These are phyloP conservation scores for Paraphoma sp. DNA, from an alignment of 2,329 filamentous ascomycete species.

Conservation along the genomic window DNA sequence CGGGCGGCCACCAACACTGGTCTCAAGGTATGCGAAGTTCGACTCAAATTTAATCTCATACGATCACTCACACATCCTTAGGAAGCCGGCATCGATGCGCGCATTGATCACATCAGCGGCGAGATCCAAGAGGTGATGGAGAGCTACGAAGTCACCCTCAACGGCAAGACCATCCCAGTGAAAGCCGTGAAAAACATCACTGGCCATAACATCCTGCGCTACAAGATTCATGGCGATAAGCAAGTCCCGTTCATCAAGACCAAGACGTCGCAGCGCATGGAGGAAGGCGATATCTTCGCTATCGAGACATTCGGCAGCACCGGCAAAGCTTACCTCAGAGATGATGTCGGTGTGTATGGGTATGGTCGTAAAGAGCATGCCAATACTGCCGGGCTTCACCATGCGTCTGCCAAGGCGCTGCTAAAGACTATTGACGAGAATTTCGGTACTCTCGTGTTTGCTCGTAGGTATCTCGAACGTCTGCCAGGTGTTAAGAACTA, in stretches of 20 bases:
- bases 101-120: slow-evolving; percentile 82
- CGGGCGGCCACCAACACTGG: slow-evolving; percentile 76
- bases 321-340: slow-evolving; percentile 81
- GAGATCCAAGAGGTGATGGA: slow-evolving; percentile 93
- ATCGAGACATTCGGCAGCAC: slow-evolving; percentile 97
- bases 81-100: slow-evolving; percentile 89
- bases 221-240: slow-evolving; percentile 90
- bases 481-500: slow-evolving; percentile 85
- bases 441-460: slow-evolving; percentile 90
- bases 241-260: slow-evolving; percentile 91
- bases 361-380: slow-evolving; percentile 78
- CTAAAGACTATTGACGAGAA: slow-evolving; percentile 92
- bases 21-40: slow-evolving; percentile 62
- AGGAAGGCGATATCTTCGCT: slow-evolving; percentile 92
- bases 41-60: neutral
- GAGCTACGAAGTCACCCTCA: slow-evolving; percentile 83
- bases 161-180: slow-evolving; percentile 76
- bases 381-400: slow-evolving; percentile 72
- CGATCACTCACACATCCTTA: slow-evolving; percentile 35
- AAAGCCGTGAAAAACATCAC: slow-evolving; percentile 86
- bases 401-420: slow-evolving; percentile 81
- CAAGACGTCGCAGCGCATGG: slow-evolving; percentile 89
- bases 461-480: slow-evolving; percentile 84
- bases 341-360: slow-evolving; percentile 68
- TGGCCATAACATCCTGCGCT: slow-evolving; percentile 89